phyloP scores from a whole-genome alignment of 2,329 filamentous ascomycete genomes.

The Penicillium polonicum region DNA sequence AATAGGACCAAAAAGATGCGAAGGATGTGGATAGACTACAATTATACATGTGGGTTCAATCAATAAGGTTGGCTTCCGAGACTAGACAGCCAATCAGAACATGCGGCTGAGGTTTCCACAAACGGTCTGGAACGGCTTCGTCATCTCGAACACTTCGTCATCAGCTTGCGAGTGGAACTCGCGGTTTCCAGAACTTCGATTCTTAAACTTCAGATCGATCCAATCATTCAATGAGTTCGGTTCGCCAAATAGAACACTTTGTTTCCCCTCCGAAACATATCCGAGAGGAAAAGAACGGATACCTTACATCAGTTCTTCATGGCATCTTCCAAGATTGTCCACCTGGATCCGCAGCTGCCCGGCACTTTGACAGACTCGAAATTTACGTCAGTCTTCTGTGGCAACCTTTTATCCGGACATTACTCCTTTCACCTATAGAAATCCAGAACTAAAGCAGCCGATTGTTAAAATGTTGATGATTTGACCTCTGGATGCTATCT shows the following conservation, averaged over 20 bases:
- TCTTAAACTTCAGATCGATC: slow-evolving; percentile 2
- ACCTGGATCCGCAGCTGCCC: not conserved
- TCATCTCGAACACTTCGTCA: slow-evolving; percentile 8
- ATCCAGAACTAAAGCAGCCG: not conserved
- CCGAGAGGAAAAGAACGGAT: not conserved
- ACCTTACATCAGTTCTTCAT: slow-evolving; percentile 3
- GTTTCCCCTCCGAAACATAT: not conserved
- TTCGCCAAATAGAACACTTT: not conserved
- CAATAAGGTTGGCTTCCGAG: slow-evolving; percentile 8
- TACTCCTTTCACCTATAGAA: not conserved
- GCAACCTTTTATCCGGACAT: not conserved
- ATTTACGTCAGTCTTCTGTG: slow-evolving; percentile 6
- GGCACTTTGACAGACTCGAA: not conserved
- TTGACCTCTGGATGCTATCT: not conserved
- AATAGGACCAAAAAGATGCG: slow-evolving; percentile 1
- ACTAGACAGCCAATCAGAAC: not conserved
- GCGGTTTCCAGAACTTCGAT: slow-evolving; percentile 4
- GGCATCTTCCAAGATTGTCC: not conserved
- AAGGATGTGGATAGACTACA: slow-evolving; percentile 8
- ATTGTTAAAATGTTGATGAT: not conserved
- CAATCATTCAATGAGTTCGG: not conserved
- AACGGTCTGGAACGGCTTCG: slow-evolving; percentile 7
- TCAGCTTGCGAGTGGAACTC: not conserved
- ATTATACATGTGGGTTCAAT: slow-evolving; percentile 4
- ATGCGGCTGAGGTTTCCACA: slow-evolving; percentile 5